Conservation (phyloP, 441 rosid species). For the Syzygium malaccense region DNA sequence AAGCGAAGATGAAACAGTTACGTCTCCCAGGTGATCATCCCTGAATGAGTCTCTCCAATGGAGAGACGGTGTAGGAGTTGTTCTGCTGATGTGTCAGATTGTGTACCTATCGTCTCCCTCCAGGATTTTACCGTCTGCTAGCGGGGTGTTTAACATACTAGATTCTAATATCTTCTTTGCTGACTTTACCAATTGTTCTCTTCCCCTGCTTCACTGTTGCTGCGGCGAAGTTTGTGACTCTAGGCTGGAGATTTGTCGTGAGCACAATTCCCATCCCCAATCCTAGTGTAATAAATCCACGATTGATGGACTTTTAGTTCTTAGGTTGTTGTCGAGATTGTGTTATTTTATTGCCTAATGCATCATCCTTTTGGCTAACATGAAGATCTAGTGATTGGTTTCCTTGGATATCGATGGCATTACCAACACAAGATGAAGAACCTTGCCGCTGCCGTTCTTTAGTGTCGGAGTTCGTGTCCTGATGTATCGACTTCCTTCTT, state of each 20-base stretch:
- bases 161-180: not conserved
- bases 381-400: not conserved
- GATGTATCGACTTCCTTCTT: not conserved
- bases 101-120: not conserved
- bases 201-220: not conserved
- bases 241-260: not conserved
- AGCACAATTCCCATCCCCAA: not conserved
- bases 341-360: not conserved
- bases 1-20: not conserved
- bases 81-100: not conserved
- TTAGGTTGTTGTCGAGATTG: not conserved
- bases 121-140: not conserved
- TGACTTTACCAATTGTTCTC: not conserved
- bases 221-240: not conserved
- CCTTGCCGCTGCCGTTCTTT: not conserved
- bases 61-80: not conserved
- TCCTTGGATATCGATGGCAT: not conserved
- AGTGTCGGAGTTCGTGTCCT: not conserved
- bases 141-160: not conserved
- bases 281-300: not conserved
- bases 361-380: not conserved
- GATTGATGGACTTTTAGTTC: not conserved
- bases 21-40: not conserved
- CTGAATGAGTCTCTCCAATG: not conserved
- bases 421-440: not conserved